phyloP scores from a whole-genome alignment of 352 stramenopile species.

The Phytophthora rubi region DNA sequence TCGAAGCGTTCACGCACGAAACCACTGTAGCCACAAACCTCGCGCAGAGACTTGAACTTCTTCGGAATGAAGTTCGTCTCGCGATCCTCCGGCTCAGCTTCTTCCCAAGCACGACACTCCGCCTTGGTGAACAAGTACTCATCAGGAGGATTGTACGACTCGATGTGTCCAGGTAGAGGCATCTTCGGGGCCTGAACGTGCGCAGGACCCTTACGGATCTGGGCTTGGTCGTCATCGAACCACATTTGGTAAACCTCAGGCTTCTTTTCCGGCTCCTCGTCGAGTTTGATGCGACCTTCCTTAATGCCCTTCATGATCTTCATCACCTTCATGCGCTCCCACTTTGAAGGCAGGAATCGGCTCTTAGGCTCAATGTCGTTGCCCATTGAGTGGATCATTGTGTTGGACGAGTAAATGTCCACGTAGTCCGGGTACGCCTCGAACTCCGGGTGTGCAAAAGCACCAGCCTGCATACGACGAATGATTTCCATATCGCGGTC shows the following conservation, averaged over 20 bases:
- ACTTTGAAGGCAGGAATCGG: slow-evolving; percentile 97
- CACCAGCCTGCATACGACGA: slow-evolving; percentile 94
- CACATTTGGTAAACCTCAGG: slow-evolving; percentile 92
- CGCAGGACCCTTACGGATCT: slow-evolving; percentile 92
- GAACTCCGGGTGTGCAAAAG: slow-evolving; percentile 92
- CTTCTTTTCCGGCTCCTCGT: slow-evolving; percentile 93
- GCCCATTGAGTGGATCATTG: slow-evolving; percentile 88
- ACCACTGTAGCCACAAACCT: slow-evolving; percentile 96
- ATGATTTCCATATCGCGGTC: slow-evolving; percentile 98
- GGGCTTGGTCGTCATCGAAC: slow-evolving; percentile 90
- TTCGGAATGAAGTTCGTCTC: slow-evolving; percentile 97
- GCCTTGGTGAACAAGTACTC: slow-evolving; percentile 99
- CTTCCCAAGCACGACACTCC: slow-evolving; percentile 95
- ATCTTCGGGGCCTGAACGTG: slow-evolving; percentile 98
- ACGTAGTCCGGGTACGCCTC: slow-evolving; percentile 93
- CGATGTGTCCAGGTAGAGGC: slow-evolving; percentile 96
- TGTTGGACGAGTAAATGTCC: slow-evolving; percentile 89
- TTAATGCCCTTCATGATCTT: slow-evolving; percentile 97
- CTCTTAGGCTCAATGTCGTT: slow-evolving; percentile 92
- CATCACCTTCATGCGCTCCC: slow-evolving; percentile 97
- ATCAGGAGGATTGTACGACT: slow-evolving; percentile 99
- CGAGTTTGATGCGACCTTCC: slow-evolving; percentile 94
- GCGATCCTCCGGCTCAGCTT: slow-evolving; percentile 95
- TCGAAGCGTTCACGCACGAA: slow-evolving; percentile 99
- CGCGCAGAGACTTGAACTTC: slow-evolving; percentile 97